These are phyloP conservation scores for Coprinellus aureogranulatus DNA, from an alignment of 768 basidiomycete species.

Conservation along the genomic window DNA sequence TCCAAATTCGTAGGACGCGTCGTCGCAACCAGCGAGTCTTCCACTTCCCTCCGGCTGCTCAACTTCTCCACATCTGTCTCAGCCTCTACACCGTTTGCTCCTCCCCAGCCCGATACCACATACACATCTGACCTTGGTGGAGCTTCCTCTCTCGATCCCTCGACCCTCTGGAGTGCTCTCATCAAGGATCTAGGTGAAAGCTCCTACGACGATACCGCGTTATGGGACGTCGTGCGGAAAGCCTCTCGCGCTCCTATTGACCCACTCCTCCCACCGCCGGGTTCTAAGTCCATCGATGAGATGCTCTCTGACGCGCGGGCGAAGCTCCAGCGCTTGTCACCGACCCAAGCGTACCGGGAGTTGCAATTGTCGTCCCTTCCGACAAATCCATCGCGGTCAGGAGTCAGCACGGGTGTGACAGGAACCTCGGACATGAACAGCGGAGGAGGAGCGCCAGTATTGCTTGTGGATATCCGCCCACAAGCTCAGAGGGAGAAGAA, in stretches of 20 bases:
- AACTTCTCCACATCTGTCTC: neutral
- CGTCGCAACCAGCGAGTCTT: constrained; percentile 26
- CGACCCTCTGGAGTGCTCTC: constrained; percentile 38
- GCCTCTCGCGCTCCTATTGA: constrained; percentile 57
- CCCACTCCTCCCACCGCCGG: constrained; percentile 60
- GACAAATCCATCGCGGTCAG: neutral
- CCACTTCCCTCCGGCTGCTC: constrained; percentile 20
- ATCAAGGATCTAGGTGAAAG: constrained; percentile 55
- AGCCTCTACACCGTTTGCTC: neutral
- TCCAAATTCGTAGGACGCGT: constrained; percentile 72
- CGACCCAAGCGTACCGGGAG: constrained; percentile 58
- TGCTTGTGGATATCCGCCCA: constrained; percentile 78
- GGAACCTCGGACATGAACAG: constrained; percentile 26
- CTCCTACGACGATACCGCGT: constrained; percentile 60
- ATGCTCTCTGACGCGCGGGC: constrained; percentile 60
- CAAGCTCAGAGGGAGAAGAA: constrained; percentile 53
- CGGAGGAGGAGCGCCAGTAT: constrained; percentile 55
- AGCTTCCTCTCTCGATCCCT: constrained; percentile 9
- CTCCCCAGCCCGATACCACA: neutral
- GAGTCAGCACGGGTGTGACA: neutral
- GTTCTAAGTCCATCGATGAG: constrained; percentile 57
- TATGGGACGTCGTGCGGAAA: constrained; percentile 72
- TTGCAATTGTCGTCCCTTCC: constrained; percentile 29
- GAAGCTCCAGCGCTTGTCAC: constrained; percentile 60
- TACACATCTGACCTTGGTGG: neutral